These are phyloP conservation scores for Oryza officinalis DNA, from an alignment of 176 grass and related monocot genomes.

Conservation along the genomic window DNA sequence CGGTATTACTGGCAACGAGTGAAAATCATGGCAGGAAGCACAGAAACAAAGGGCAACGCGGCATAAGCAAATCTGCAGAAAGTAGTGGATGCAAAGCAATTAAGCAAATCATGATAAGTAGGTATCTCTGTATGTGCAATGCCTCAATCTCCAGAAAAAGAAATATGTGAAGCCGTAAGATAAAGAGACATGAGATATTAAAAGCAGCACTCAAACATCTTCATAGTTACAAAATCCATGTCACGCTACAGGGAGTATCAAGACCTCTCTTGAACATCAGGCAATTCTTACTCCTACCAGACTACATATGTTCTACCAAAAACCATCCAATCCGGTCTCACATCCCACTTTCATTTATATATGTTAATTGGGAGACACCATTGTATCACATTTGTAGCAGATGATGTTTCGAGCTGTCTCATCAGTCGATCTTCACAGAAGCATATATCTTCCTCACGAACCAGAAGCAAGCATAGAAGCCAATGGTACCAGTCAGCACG, in stretches of 20 bases:
- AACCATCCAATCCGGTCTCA: slow-evolving; percentile 38
- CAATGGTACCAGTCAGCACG: slow-evolving; percentile 75
- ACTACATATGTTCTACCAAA: slow-evolving; percentile 49
- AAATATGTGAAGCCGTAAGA: no score
- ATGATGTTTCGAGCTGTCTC: slow-evolving; percentile 7
- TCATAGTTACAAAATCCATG: slow-evolving; percentile 33
- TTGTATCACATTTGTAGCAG: slow-evolving; percentile 12
- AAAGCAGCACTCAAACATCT: slow-evolving; percentile 32
- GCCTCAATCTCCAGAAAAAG: not conserved
- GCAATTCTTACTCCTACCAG: slow-evolving; percentile 38
- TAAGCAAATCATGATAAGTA: not conserved
- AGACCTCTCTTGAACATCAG: slow-evolving; percentile 18
- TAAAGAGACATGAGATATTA: slow-evolving; percentile 15
- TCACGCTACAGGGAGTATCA: slow-evolving; percentile 11
- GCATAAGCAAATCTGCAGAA: not conserved
- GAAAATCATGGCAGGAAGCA: not conserved
- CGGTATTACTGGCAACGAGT: not conserved
- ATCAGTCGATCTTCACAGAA: slow-evolving; percentile 80
- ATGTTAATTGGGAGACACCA: slow-evolving; percentile 25
- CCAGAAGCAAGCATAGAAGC: slow-evolving; percentile 85
- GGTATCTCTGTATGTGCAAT: not conserved
- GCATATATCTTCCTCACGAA: slow-evolving; percentile 82
- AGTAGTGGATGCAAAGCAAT: not conserved
- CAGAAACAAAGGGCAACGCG: not conserved
- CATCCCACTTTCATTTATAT: slow-evolving; percentile 31